Evolutionary conservation across 306 rosid species (phyloP).

Genomic region (Sechiopsis laciniata): DNA sequence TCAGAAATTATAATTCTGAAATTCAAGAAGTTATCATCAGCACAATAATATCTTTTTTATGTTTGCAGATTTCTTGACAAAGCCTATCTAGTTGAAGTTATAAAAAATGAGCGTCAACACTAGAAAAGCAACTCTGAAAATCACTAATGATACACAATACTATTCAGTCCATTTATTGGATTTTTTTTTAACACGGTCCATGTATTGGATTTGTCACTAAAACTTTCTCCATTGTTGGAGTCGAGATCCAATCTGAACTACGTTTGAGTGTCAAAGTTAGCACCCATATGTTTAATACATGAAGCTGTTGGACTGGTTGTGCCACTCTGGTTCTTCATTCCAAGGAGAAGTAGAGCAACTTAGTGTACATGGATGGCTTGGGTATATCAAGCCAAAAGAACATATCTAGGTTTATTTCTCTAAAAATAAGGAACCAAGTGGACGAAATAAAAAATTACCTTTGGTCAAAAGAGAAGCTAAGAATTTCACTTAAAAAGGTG

Average conservation of each 20-base stretch:
- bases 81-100: neutral
- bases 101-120: neutral
- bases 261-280: constrained; percentile 23
- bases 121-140: neutral
- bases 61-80: constrained; percentile 1
- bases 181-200: constrained; percentile 15
- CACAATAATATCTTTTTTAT: neutral
- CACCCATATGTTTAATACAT: neutral
- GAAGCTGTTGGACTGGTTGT: neutral
- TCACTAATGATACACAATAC: neutral
- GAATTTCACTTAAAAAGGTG: constrained; percentile 1
- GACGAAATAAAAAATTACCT: neutral
- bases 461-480: neutral
- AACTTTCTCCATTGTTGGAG: constrained; percentile 46
- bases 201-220: constrained; percentile 36
- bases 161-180: constrained; percentile 30
- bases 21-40: neutral
- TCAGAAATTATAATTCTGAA: constrained; percentile 4
- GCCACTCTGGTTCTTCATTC: neutral
- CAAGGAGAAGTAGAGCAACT: neutral
- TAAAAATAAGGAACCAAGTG: neutral
- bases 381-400: neutral
- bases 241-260: constrained; percentile 40
- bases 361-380: neutral
- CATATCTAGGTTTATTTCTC: neutral